Conservation (phyloP, 176 grass and related monocot species). For the Ananas comosus region DNA sequence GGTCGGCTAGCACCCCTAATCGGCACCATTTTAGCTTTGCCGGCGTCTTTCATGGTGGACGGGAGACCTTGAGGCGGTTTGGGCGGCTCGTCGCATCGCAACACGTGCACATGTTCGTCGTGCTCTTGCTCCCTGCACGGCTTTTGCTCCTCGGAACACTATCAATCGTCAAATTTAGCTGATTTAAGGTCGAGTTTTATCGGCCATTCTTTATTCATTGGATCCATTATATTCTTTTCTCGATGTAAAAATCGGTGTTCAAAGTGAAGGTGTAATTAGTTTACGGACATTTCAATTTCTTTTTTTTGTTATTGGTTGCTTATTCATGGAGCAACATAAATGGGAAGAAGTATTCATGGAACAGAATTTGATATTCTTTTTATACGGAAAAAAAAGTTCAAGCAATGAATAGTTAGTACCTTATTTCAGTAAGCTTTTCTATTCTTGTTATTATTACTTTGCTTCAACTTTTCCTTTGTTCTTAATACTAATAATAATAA, state of each 20-base stretch:
- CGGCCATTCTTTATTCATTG: constrained; percentile 21
- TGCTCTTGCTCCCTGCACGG: constrained; percentile 45
- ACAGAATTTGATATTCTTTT: too few relatives aligned
- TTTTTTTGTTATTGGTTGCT: too few relatives aligned
- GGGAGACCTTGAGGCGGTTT: constrained; percentile 30
- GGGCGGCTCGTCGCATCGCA: constrained; percentile 13
- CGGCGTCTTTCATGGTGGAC: constrained; percentile 25
- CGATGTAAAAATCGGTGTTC: constrained; percentile 9
- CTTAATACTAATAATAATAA: too few relatives aligned
- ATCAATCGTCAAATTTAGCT: constrained; percentile 32
- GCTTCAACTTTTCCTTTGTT: too few relatives aligned
- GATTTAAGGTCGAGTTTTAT: constrained; percentile 13
- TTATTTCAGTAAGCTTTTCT: too few relatives aligned
- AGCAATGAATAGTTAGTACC: too few relatives aligned
- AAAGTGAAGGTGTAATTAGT: not conserved
- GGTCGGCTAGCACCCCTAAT: not conserved
- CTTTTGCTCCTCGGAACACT: constrained; percentile 49
- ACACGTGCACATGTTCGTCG: constrained; percentile 29
- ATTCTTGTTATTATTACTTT: too few relatives aligned
- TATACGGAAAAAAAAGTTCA: too few relatives aligned
- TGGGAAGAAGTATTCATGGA: too few relatives aligned
- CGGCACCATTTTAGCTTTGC: constrained; percentile 8
- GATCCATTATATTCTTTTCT: constrained; percentile 23
- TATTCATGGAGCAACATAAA: too few relatives aligned
- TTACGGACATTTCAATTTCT: not conserved